Base-by-base conservation (phyloP, 2,329 filamentous ascomycete genomes). In the Microdochium bolleyi region DNA sequence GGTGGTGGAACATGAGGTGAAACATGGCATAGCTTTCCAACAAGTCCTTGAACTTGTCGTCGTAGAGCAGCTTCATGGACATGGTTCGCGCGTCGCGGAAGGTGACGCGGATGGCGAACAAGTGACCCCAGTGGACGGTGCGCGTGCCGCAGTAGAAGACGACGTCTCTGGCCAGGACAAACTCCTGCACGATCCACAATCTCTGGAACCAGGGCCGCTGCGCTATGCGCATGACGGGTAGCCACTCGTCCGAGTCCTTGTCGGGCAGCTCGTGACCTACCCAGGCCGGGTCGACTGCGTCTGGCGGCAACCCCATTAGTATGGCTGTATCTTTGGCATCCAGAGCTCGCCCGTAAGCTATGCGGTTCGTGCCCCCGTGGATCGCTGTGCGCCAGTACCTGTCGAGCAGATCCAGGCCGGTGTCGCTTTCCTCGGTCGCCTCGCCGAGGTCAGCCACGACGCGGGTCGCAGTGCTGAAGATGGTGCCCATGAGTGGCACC, bases 401-500 rank as follows among this genome's bases (percentile, higher is more conserved):
- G 37, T 41, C 37, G 37, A 41, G 7, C 5, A 41, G 37, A n/a
- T 41, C 37, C 37, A 41, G 37, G 5, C 8, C 37, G 9, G 37
- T n/a, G 19, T 41, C n/a, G 37, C 37, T 41, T 7, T 41, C 37
- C 11, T 8, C 37, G 16, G 9, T 16, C 19, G 37, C 37, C 19
- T 41, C 37, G 5, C 56, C 56, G 3, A 58, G 37, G 13, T 52
- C 56, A 14, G 56, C 54, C n/a, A 54, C 48, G 5, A 53, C 56
- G n/a, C 55, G 37, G 24, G 21, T 30, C 13, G 52, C 51, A 10
- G 22, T 24, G 52, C 44, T 37, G 27, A 50, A 52, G 37, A 57
- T 57, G 7, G 34, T 16, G 16, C 27, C 37, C 56, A 57, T 57
- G 48, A 52, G 48, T 1, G 11, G 14, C 16, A 57, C 30, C 22